phyloP scores from a whole-genome alignment of 345 rosid species.

The Diplotaxis tenuifolia region DNA sequence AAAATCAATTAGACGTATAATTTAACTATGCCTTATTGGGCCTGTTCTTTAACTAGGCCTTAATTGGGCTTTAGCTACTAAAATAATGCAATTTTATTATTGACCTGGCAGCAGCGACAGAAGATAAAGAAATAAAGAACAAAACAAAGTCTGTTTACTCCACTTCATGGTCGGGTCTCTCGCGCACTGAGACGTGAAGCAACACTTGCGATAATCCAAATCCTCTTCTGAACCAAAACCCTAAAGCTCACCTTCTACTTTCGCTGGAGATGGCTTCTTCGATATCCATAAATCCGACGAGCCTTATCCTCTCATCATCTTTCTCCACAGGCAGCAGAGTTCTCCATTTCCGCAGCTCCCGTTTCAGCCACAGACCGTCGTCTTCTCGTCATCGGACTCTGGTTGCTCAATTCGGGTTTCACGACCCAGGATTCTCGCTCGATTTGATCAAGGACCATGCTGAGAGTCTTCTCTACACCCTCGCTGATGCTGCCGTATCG shows the following conservation, averaged over 20 bases:
- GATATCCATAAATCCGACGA: constrained; percentile 38
- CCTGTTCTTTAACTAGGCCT: background rate
- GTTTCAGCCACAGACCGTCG: constrained; percentile 36
- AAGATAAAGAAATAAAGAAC: background rate
- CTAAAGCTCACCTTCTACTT: constrained; percentile 19
- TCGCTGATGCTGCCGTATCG: constrained; percentile 88
- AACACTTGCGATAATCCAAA: constrained; percentile 2
- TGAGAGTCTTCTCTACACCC: constrained; percentile 56
- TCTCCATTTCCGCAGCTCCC: constrained; percentile 40
- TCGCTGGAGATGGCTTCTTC: constrained; percentile 33
- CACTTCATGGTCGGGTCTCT: constrained; percentile 7
- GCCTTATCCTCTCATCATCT: constrained; percentile 38
- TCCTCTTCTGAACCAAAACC: constrained; percentile 20
- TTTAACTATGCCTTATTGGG: background rate
- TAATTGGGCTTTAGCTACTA: background rate
- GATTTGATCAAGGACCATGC: constrained; percentile 46
- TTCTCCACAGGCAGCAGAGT: constrained; percentile 32
- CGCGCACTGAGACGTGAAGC: constrained; percentile 18
- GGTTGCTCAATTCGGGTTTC: constrained; percentile 59
- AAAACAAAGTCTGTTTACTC: background rate
- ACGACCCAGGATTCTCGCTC: constrained; percentile 48
- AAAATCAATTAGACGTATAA: background rate
- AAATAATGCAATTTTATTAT: background rate
- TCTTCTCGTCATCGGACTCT: constrained; percentile 50
- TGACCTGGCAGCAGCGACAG: background rate